Evolutionary conservation across 805 yeast genomes (phyloP).

Genomic region (Myxozyma geophila): DNA sequence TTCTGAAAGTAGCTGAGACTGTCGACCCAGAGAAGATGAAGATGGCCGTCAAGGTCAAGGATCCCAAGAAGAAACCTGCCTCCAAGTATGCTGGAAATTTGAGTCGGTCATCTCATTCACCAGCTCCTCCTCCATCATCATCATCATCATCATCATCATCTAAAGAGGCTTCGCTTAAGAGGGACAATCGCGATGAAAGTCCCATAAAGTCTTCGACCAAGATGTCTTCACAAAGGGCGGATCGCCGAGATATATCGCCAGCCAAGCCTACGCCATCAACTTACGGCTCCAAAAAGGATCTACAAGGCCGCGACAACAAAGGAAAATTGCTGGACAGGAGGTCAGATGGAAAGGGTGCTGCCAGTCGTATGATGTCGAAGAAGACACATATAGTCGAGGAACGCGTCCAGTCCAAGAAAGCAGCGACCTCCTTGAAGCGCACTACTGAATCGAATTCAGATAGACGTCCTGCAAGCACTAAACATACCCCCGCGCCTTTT

Average conservation of each 20-base stretch:
- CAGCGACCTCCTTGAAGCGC: neutral
- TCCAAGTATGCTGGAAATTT: neutral
- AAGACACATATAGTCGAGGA: too few relatives aligned
- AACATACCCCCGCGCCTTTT: conserved; percentile 50
- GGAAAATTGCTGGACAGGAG: too few relatives aligned
- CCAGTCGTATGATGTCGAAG: too few relatives aligned
- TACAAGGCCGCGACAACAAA: too few relatives aligned
- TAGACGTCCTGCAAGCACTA: neutral
- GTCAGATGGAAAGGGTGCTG: too few relatives aligned
- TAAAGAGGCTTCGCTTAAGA: neutral
- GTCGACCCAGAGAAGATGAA: conserved; percentile 58
- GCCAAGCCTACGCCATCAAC: too few relatives aligned
- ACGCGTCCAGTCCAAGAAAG: neutral
- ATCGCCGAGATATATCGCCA: too few relatives aligned
- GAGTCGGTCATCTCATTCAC: conserved; percentile 2
- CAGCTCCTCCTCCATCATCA: neutral
- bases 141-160: neutral
- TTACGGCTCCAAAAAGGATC: too few relatives aligned
- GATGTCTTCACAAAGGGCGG: too few relatives aligned
- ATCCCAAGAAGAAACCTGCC: conserved; percentile 33
- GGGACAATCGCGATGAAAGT: neutral
- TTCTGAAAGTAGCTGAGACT: conserved; percentile 68
- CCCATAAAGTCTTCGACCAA: too few relatives aligned
- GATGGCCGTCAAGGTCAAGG: conserved; percentile 47
- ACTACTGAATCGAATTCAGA: neutral